Evolutionary conservation across 345 rosid genomes (phyloP), one percentile per base, ranked within the genome.

Genomic region (Citrus australasica): DNA sequence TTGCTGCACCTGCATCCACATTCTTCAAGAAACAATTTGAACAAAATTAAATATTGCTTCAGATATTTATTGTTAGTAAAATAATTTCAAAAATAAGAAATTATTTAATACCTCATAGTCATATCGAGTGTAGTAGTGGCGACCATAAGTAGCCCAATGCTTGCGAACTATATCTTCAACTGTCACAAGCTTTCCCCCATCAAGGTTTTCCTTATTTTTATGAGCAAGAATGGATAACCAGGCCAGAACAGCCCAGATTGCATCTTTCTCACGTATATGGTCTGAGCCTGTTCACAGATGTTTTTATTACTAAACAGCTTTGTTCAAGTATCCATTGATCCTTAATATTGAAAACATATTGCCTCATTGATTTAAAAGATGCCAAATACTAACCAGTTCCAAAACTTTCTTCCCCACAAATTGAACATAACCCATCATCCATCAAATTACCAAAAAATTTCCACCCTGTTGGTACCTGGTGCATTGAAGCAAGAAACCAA

Each of bases 391-490:
- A 63, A 92, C 99, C 98, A 82, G 99, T 93, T 86, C 99, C 99
- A 85, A 97, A 97, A 83, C 99, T 97, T 88, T 97, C 99, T 87
- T 97, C 99, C 27, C 98, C 99, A 76, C 99, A 97, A 66, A 97
- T 68, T 64, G 99, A 97, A 81, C 99, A 97, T 79, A 91, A 73
- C 79, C 98, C 98, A 66, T 94, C 99, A 86, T 97, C 99, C 99
- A 97, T 97, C 78, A 97, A 88, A 85, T 97, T 97, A 79, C 99
- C 99, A 82, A 97, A 97, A 84, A 94, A 94, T 80, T 97, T 97
- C 99, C 99, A 93, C 69, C 99, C 98, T 28, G 99, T 97, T 55
- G 98, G 99, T 69, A 93, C 99, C 98, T 94, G 84, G 73, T 46
- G 78, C 67, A 69, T 66, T 75, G 80, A 42, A 74, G 58, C 22